Percentiles rank a stretch among this genome's conserved stretches.
Conservation (phyloP, 108 stramenopile genomes). For the Fistulifera pelliculosa region DNA sequence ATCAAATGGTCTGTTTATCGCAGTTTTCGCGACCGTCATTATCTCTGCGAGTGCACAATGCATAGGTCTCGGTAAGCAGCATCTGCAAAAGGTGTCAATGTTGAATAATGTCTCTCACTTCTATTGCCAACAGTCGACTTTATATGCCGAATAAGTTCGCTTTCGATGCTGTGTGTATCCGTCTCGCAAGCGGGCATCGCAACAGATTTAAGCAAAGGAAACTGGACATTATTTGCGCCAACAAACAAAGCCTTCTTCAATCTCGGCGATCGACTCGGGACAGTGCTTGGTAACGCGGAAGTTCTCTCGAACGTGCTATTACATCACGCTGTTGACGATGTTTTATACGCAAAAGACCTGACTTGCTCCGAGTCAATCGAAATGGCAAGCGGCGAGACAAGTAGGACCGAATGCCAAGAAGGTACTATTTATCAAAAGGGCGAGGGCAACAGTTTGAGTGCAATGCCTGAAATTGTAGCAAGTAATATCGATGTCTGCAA, state of each 20-base stretch:
- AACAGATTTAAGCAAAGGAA: slow-evolving; percentile 10
- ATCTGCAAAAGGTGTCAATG: too few relatives aligned
- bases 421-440: neutral
- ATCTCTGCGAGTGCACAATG: too few relatives aligned
- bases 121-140: slow-evolving; percentile 13
- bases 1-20: too few relatives aligned
- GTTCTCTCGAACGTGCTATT: slow-evolving; percentile 15
- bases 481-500: neutral
- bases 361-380: neutral
- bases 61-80: too few relatives aligned
- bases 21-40: too few relatives aligned
- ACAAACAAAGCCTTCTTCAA: slow-evolving; percentile 29
- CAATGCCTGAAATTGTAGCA: slow-evolving; percentile 10
- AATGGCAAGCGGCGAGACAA: slow-evolving; percentile 18
- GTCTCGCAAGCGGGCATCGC: slow-evolving; percentile 19
- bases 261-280: neutral
- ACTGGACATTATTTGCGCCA: slow-evolving; percentile 26
- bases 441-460: slow-evolving; percentile 7
- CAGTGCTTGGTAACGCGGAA: neutral
- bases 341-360: slow-evolving; percentile 1
- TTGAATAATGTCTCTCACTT: too few relatives aligned
- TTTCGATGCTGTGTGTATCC: slow-evolving; percentile 25
- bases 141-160: slow-evolving; percentile 11
- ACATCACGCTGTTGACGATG: neutral
- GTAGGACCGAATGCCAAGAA: neutral